Evolutionary conservation across 805 yeast species (phyloP), one percentile per base, ranked within the genome.

Genomic region (Teunomyces panamensis): DNA sequence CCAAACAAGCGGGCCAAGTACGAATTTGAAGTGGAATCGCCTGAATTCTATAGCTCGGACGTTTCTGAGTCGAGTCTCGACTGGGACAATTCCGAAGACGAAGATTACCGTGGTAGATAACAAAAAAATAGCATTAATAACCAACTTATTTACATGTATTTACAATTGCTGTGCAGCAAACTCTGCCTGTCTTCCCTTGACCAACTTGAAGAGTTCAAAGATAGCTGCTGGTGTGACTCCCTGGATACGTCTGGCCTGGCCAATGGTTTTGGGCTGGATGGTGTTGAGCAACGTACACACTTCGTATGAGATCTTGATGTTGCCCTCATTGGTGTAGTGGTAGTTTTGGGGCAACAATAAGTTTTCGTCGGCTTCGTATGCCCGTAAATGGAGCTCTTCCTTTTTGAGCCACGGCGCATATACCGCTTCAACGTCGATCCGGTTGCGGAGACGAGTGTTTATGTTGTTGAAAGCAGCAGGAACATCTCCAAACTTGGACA

Each of bases 201-300:
- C 75, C 47, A 85, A 62, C 51, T 83, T 74, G 60, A 84, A 87
- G 42, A 91, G 73, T 60, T 88, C 95, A 53, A 89, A 86, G 13
- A 89, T 73, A 0, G 97, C 94, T 0, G 97, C 92, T 0, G 98
- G 96, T 0, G 98, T 92, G 2, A 94, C 83, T 0, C 99, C 98
- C 59, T 94, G 96, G 9, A 92, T 86, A 56, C 98, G 75, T 62
- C 96, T 78, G 0, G 98, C 98, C 63, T 94, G 98, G 0, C 98
- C 98, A 39, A 94, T 81, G 0, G 97, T 94, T 46, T 81, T 80
- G 0, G 99, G 99, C 51, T 87, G 85, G 11, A 89, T 82, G 9
- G 77, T 74, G 57, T 89, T 87, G 46, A 94, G 71, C 9, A 87
- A 67, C 13, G 71, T 73, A 48, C 86, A 79, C 27, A 84, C 91